phyloP scores from a whole-genome alignment of 2,329 filamentous ascomycete species.

The Fusarium paranaense region DNA sequence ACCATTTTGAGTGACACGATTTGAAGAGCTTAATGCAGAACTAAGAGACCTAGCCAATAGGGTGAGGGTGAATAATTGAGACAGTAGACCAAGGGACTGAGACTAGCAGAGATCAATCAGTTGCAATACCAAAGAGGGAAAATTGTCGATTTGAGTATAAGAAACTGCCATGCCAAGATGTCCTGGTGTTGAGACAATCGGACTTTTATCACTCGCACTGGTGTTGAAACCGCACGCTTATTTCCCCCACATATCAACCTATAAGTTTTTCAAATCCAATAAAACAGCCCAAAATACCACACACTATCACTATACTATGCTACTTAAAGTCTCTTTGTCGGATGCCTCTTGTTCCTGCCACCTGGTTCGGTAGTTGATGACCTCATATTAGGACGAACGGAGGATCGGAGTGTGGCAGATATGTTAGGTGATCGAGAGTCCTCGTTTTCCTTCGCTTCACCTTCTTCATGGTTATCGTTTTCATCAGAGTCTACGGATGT shows the following conservation, averaged over 20 bases:
- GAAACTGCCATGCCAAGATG: not conserved
- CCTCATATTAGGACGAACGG: slow-evolving; percentile 4
- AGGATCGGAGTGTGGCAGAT: not conserved
- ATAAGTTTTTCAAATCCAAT: slow-evolving; percentile 1
- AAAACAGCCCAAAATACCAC: not conserved
- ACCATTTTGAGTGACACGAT: not conserved
- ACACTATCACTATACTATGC: not conserved
- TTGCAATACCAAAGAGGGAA: not conserved
- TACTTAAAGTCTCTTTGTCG: slow-evolving; percentile 4
- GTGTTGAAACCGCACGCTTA: slow-evolving; percentile 1
- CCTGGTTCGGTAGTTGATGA: slow-evolving; percentile 1
- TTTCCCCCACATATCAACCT: not conserved
- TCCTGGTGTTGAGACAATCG: not conserved
- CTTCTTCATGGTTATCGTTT: not conserved
- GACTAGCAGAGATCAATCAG: not conserved
- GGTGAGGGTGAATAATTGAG: not conserved
- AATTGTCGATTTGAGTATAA: slow-evolving; percentile 5
- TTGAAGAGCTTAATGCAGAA: too few relatives aligned
- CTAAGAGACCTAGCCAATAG: not conserved
- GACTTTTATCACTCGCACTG: not conserved
- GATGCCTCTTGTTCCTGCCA: slow-evolving; percentile 4
- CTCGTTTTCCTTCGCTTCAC: not conserved
- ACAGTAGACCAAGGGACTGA: not conserved
- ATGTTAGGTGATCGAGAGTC: not conserved
- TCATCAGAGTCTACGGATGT: not conserved